phyloP scores from a whole-genome alignment of 495 filamentous ascomycete genomes.

The Letharia lupina region DNA sequence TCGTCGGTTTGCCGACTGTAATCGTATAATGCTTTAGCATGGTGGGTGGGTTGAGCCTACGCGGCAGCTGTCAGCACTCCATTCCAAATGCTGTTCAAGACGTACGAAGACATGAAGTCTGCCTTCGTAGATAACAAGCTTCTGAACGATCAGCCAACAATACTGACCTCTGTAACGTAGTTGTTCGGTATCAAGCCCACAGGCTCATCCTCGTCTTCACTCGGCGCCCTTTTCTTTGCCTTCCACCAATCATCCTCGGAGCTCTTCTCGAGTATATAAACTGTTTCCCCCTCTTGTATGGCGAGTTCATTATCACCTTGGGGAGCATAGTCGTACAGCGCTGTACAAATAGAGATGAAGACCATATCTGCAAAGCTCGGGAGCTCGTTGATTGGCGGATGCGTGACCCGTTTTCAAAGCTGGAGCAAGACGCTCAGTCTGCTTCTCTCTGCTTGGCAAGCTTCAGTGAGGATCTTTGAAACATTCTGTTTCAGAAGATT shows the following conservation, averaged over 20 bases:
- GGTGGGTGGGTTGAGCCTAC: conserved; percentile 61
- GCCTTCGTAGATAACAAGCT: background rate
- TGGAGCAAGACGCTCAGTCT: background rate
- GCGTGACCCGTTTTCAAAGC: background rate
- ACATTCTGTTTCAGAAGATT: background rate
- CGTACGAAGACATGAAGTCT: too few species aligned
- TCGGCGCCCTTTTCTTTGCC: conserved; percentile 90
- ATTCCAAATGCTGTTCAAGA: background rate
- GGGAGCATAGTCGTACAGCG: conserved; percentile 87
- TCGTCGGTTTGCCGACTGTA: conserved; percentile 97
- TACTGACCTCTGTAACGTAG: conserved; percentile 88
- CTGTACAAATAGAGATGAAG: conserved; percentile 87
- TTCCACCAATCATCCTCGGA: conserved; percentile 95
- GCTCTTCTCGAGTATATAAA: conserved; percentile 89
- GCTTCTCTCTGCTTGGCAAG: conserved; percentile 11
- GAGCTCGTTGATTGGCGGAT: conserved; percentile 1
- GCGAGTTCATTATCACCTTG: conserved; percentile 82
- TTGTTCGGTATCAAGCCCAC: conserved; percentile 90
- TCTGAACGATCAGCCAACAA: background rate
- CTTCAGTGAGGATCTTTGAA: background rate
- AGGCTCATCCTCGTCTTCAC: conserved; percentile 88
- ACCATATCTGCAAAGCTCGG: conserved; percentile 39
- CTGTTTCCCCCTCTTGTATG: conserved; percentile 79
- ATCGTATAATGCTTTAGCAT: conserved; percentile 85
- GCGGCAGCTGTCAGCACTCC: conserved; percentile 21